phyloP scores from a whole-genome alignment of 305 asterid species.

The Rubia occidens region DNA sequence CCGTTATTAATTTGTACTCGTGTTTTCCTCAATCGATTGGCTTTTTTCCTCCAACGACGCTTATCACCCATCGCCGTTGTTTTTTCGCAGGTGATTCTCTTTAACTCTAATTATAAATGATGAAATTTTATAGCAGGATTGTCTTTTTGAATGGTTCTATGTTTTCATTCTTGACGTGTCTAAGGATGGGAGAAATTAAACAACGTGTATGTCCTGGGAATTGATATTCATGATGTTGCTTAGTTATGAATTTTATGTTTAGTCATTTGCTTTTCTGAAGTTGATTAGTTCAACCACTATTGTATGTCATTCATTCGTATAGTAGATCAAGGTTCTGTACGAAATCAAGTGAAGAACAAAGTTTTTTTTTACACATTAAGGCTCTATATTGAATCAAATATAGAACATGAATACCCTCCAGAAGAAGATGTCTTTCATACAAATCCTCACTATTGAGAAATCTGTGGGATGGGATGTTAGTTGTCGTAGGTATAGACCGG shows the following conservation, averaged over 20 bases:
- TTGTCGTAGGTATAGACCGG: constrained; percentile 43
- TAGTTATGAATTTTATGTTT: not conserved
- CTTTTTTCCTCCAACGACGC: no score
- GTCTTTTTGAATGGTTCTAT: no score
- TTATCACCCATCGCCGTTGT: no score
- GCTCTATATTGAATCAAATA: not conserved
- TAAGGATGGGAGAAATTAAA: no score
- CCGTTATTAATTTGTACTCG: no score
- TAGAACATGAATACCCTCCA: not conserved
- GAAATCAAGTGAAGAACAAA: not conserved
- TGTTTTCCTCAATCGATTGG: no score
- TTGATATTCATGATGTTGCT: no score
- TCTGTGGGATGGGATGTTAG: not conserved
- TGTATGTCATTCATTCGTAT: not conserved
- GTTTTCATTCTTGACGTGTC: no score
- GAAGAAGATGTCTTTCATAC: not conserved
- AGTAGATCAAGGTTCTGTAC: not conserved
- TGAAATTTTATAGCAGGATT: not conserved
- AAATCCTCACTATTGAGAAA: not conserved
- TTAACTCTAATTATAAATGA: no score
- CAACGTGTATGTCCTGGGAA: no score
- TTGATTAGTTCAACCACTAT: not conserved
- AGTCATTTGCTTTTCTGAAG: not conserved
- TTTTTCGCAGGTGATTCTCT: no score
- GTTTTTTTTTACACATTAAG: not conserved